A percentile compares a stretch with the other conserved stretches of the same genome.
Evolutionary conservation across 371 early-diverging fungal genomes (phyloP).

Genomic region (Chytridium lagenaria): DNA sequence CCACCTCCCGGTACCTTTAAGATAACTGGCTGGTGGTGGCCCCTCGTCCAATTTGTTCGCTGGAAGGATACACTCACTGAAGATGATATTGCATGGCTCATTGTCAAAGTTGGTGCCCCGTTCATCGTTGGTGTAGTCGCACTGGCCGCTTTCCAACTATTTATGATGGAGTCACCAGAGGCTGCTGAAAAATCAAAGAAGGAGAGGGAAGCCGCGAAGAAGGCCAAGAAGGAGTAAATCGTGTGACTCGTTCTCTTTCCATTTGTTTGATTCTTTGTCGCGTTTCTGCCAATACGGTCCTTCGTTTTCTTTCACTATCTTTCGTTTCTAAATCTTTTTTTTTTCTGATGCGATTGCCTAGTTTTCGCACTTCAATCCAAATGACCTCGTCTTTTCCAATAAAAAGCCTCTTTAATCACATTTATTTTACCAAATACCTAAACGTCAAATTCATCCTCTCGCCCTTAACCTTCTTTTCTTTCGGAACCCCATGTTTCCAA

Average conservation of each 20-base stretch:
- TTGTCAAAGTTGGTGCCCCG: background rate
- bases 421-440: background rate
- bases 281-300: background rate
- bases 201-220: background rate
- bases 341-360: too few species aligned
- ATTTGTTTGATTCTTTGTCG: background rate
- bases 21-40: constrained; percentile 13
- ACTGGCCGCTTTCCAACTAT: background rate
- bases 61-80: constrained; percentile 7
- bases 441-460: constrained; percentile 2
- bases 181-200: background rate
- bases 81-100: background rate
- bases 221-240: background rate
- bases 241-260: background rate
- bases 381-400: too few species aligned
- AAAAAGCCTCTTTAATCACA: too few species aligned
- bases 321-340: too few species aligned
- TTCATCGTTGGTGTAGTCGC: background rate
- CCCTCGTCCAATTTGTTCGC: constrained; percentile 9
- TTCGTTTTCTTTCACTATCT: background rate
- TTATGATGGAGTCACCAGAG: background rate
- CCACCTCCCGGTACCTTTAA: background rate
- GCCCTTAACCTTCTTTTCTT: background rate
- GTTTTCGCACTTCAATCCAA: too few species aligned
- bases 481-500: constrained; percentile 15